Percentiles rank a stretch among this genome's conserved stretches.
These are phyloP conservation scores for Excoecaria cochinchinensis DNA, from an alignment of 345 rosid genomes.

Conservation along the genomic window DNA sequence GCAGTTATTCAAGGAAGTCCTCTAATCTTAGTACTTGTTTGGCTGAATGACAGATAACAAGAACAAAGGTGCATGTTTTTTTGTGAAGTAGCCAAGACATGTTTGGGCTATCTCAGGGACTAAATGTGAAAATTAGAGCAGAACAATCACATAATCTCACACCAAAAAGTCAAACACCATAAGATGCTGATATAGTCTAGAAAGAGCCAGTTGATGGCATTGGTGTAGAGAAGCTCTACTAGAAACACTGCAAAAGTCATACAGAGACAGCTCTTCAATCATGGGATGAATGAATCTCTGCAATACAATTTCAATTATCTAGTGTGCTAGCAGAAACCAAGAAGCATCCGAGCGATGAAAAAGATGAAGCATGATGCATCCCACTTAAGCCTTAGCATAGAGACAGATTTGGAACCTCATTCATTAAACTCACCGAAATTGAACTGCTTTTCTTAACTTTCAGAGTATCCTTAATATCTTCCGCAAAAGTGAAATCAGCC, in stretches of 20 bases:
- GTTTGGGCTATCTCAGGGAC: not conserved
- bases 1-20: not conserved
- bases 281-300: not conserved
- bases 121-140: not conserved
- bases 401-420: not conserved
- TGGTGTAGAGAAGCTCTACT: no score
- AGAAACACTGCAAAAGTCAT: no score
- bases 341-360: not conserved
- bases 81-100: not conserved
- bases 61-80: not conserved
- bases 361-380: not conserved
- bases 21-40: not conserved
- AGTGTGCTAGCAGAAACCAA: not conserved
- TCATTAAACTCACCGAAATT: slow-evolving; percentile 44
- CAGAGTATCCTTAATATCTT: slow-evolving; percentile 24
- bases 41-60: not conserved
- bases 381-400: not conserved
- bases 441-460: slow-evolving; percentile 23
- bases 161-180: not conserved
- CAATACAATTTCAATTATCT: not conserved
- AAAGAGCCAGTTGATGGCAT: no score
- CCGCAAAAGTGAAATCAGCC: slow-evolving; percentile 41
- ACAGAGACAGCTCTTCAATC: no score
- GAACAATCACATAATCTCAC: not conserved
- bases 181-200: not conserved